Conservation (phyloP, 352 stramenopile species). For the Globisporangium okanoganense region DNA sequence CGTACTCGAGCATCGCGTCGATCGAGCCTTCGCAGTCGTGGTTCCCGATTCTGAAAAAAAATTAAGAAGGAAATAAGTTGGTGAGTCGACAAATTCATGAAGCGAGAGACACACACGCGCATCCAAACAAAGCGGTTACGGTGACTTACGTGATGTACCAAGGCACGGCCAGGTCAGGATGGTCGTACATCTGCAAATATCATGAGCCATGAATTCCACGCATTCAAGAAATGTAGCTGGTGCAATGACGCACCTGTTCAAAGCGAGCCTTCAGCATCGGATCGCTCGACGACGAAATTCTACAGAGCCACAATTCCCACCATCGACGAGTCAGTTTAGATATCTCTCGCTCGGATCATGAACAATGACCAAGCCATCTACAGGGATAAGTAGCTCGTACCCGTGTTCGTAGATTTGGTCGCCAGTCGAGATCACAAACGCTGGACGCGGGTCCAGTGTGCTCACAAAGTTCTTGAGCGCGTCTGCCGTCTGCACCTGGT, state of each 20-base stretch:
- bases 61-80: not conserved
- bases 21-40: conserved; percentile 87
- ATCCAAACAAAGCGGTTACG: not conserved
- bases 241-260: conserved; percentile 45
- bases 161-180: conserved; percentile 55
- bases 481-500: conserved; percentile 57
- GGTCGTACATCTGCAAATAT: conserved; percentile 61
- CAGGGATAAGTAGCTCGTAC: too few species aligned
- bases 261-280: conserved; percentile 63
- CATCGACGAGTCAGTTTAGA: too few species aligned
- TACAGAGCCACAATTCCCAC: conserved; percentile 11
- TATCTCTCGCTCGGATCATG: not conserved
- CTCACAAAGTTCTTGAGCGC: conserved; percentile 55
- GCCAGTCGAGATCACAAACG: conserved; percentile 80
- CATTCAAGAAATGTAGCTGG: too few species aligned
- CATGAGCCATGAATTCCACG: too few species aligned
- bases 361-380: too few species aligned
- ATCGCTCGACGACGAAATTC: conserved; percentile 57
- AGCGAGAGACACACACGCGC: not conserved
- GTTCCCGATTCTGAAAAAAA: conserved; percentile 65
- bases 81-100: not conserved
- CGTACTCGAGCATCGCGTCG: conserved; percentile 77
- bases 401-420: conserved; percentile 87
- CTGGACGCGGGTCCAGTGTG: conserved; percentile 48
- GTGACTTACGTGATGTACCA: conserved; percentile 83